Evolutionary conservation across 1,139 yeast species (phyloP), one percentile per base, ranked within the genome.

Genomic region (Zygosaccharomyces sapae): DNA sequence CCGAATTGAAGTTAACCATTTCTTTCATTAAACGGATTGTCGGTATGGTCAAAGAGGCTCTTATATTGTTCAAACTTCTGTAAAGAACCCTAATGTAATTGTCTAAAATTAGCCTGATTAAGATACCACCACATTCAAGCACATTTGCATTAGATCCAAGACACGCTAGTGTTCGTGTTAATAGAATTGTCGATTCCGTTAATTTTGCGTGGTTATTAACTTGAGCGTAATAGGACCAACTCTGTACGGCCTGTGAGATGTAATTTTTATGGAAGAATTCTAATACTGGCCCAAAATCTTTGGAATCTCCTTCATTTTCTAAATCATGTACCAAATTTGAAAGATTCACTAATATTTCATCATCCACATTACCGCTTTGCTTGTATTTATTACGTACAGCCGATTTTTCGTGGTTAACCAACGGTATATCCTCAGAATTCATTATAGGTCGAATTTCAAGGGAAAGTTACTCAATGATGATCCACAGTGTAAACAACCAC

Each of bases 221-320:
- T 41, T 83, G 79, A 4, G 86, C 77, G 58, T 71, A 79, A 55
- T 78, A 80, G 1, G 86, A 74, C 86, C 90, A 84, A 1, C 74
- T 57, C 49, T 77, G 81, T 3, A 73, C 59, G 19, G 74, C 54
- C 46, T 76, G 76, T 5, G 56, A 52, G 1, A 56, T 58, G 43
- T 64, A 66, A 3, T 72, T 72, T 46, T 59, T 69, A 9, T 63
- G 59, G 16, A 67, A 58, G 50, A 71, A 71, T 6, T 58, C 53
- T 16, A 59, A 51, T 38, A 71, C 47, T 3, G 62, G 62, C 13
- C 52, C 53, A 24, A 54, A 56, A 47, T 67, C 57, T 16, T 54
- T 51, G 4, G 61, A 49, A 19, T 50, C 62, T 4, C 44, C 52
- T n/a, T 55, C 52, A 12, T 46, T 47, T 12, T 56, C 53, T 24